Evolutionary conservation across 768 basidiomycete species (phyloP).

Genomic region (Boletus vermiculosoides): DNA sequence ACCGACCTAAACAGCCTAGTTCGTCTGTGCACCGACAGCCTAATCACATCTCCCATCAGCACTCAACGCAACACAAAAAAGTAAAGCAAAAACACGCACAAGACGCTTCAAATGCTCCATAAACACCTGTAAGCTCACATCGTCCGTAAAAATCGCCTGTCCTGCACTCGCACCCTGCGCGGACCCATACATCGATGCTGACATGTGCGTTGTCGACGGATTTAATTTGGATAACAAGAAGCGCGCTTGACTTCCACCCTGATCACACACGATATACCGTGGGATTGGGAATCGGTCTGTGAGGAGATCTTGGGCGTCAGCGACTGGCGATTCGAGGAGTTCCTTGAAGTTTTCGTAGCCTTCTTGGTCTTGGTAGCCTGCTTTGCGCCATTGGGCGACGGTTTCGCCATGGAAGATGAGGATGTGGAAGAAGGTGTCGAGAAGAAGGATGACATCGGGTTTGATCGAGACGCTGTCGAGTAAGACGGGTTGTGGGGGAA

Average conservation of each 20-base stretch:
- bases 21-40: conserved; percentile 72
- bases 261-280: conserved; percentile 96
- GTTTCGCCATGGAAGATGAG: conserved; percentile 99
- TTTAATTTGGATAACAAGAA: conserved; percentile 96
- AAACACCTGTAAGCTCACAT: conserved; percentile 96
- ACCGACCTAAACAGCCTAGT: conserved; percentile 32
- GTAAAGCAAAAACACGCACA: conserved; percentile 44
- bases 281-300: conserved; percentile 96
- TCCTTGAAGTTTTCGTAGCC: conserved; percentile 99
- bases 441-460: conserved; percentile 91
- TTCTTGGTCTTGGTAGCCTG: conserved; percentile 97
- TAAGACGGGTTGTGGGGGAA: conserved; percentile 87
- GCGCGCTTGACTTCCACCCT: conserved; percentile 96
- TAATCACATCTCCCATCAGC: conserved; percentile 23
- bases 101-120: conserved; percentile 96
- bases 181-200: conserved; percentile 85
- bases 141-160: conserved; percentile 97
- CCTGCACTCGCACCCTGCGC: conserved; percentile 64
- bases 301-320: conserved; percentile 94
- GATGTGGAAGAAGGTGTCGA: conserved; percentile 99
- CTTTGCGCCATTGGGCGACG: conserved; percentile 96
- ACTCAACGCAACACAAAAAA: background rate
- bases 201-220: conserved; percentile 98
- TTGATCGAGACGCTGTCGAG: conserved; percentile 98
- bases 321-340: conserved; percentile 79